A percentile compares a stretch with the other conserved stretches of the same genome.
Evolutionary conservation across 768 basidiomycete species (phyloP).

Genomic region (Kwoniella bestiolae): DNA sequence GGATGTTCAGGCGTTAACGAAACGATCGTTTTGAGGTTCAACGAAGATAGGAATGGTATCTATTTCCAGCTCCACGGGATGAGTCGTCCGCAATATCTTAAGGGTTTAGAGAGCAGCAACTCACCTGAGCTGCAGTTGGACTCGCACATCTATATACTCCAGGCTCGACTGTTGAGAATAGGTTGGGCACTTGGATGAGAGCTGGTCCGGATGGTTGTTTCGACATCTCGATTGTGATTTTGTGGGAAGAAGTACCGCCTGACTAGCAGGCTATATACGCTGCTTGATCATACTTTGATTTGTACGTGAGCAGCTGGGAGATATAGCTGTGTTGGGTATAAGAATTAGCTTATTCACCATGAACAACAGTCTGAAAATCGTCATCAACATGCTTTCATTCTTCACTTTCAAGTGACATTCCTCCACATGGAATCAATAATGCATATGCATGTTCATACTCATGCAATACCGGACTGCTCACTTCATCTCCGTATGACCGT

Average conservation of each 20-base stretch:
- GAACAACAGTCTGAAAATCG: not conserved
- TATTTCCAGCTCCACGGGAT: no score
- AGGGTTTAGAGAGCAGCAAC: no score
- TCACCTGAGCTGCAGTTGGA: constrained; percentile 48
- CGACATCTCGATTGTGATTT: constrained; percentile 1
- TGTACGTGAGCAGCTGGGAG: not conserved
- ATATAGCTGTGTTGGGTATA: no score
- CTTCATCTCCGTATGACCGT: not conserved
- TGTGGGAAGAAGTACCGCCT: not conserved
- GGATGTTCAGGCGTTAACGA: constrained; percentile 54
- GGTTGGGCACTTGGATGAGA: constrained; percentile 44
- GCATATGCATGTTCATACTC: no score
- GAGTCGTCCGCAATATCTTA: no score
- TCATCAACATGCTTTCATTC: not conserved
- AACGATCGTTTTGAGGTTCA: constrained; percentile 48
- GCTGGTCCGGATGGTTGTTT: constrained; percentile 29
- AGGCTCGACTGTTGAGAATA: constrained; percentile 53
- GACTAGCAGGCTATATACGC: constrained; percentile 6
- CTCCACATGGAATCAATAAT: no score
- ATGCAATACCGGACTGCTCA: no score
- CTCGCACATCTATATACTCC: constrained; percentile 50
- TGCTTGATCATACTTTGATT: not conserved
- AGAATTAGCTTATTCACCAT: not conserved
- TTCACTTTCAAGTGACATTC: no score
- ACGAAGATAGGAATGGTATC: constrained; percentile 47